A percentile compares a stretch with the other conserved stretches of the same genome.
Conservation (phyloP, 208 protist species). For the Crithidia sp. region DNA sequence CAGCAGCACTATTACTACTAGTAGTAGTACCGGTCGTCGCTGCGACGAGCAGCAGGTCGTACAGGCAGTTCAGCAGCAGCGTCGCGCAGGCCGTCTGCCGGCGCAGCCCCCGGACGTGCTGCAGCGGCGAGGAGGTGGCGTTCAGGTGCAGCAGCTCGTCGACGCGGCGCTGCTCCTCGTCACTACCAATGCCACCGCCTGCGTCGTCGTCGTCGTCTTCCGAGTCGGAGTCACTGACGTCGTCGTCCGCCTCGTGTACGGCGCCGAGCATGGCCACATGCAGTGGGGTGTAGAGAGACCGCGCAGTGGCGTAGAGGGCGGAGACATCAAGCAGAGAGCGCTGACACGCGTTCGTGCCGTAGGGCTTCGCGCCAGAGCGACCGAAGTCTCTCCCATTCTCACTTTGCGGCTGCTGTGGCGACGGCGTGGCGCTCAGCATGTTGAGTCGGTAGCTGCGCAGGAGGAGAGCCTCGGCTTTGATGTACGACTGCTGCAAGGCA, state of each 20-base stretch:
- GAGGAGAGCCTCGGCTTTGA: constrained; percentile 16
- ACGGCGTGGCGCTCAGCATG: not conserved
- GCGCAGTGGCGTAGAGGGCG: constrained; percentile 47
- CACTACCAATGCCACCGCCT: not conserved
- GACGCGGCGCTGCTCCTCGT: not conserved
- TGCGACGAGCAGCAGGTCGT: constrained; percentile 28
- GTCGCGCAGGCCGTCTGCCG: constrained; percentile 36
- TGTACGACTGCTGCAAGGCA: constrained; percentile 29
- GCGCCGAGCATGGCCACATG: constrained; percentile 73
- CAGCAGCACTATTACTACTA: not conserved
- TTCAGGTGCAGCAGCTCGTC: not conserved
- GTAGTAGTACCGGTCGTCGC: not conserved
- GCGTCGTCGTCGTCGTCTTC: not conserved
- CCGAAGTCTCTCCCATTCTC: not conserved
- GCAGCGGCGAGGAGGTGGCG: not conserved
- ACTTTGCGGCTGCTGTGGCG: not conserved
- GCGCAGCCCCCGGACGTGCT: constrained; percentile 10
- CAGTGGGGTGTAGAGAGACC: constrained; percentile 66
- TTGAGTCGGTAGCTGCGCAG: constrained; percentile 22
- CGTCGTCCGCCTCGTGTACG: constrained; percentile 16
- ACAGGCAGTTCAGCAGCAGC: constrained; percentile 55
- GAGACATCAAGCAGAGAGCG: constrained; percentile 27
- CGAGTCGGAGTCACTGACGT: not conserved
- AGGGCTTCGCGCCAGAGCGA: not conserved
- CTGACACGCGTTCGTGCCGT: constrained; percentile 31